phyloP scores from a whole-genome alignment of 2,329 filamentous ascomycete genomes.

The Fusarium protoensiforme region DNA sequence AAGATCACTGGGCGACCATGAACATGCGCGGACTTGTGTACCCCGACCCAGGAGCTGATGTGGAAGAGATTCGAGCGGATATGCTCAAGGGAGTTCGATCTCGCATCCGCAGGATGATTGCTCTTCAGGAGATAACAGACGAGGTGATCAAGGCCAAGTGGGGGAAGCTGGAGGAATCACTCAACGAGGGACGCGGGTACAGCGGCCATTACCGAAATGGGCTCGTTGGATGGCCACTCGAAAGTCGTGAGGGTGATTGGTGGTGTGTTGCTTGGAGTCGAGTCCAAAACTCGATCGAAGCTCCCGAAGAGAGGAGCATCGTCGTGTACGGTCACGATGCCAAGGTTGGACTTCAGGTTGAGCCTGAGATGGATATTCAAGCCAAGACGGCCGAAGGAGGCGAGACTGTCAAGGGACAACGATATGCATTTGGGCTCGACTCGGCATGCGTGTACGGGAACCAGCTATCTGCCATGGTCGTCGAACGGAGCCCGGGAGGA shows the following conservation, averaged over 20 bases:
- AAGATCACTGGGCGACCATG: slow-evolving; percentile 82
- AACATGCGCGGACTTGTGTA: slow-evolving; percentile 83
- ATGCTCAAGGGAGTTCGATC: slow-evolving; percentile 28
- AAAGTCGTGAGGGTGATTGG: slow-evolving; percentile 25
- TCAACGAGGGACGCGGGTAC: slow-evolving; percentile 6
- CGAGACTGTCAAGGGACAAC: slow-evolving; percentile 20
- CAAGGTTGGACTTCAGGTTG: slow-evolving; percentile 66
- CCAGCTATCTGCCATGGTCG: slow-evolving; percentile 26
- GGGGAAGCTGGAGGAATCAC: neutral
- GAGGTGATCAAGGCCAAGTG: neutral
- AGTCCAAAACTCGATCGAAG: slow-evolving; percentile 20
- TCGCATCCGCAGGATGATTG: slow-evolving; percentile 12
- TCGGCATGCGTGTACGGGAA: slow-evolving; percentile 78
- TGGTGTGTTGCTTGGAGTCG: slow-evolving; percentile 35
- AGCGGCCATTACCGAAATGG: neutral
- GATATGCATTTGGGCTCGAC: slow-evolving; percentile 84
- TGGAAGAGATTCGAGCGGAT: slow-evolving; percentile 9
- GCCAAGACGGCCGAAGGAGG: neutral
- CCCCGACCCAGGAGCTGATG: slow-evolving; percentile 37
- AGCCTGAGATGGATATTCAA: slow-evolving; percentile 32
- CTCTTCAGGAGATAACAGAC: slow-evolving; percentile 2
- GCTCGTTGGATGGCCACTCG: slow-evolving; percentile 6
- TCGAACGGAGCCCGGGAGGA: neutral
- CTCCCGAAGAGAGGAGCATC: slow-evolving; percentile 57
- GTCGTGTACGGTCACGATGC: slow-evolving; percentile 89